Conservation (phyloP, 1,139 yeast genomes). For the Kodamaea alishanica region DNA sequence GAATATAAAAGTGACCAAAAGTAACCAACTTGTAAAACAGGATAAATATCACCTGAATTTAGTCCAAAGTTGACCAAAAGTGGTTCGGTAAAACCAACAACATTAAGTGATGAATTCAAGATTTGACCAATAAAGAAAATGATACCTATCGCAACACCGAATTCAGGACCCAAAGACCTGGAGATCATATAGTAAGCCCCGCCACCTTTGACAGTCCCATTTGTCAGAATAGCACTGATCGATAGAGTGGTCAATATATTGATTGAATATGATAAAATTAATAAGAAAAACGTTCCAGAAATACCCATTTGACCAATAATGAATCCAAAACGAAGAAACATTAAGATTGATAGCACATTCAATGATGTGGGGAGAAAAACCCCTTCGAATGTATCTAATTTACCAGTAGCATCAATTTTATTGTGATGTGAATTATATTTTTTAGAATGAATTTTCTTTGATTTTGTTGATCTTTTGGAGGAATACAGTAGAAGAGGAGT, state of each 20-base stretch:
- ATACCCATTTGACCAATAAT: conserved; percentile 77
- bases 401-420: conserved; percentile 19
- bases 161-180: conserved; percentile 75
- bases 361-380: conserved; percentile 75
- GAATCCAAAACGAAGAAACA: conserved; percentile 79
- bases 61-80: conserved; percentile 61
- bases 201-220: conserved; percentile 80
- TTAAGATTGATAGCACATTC: conserved; percentile 72
- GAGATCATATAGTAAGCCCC: conserved; percentile 85
- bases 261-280: conserved; percentile 60
- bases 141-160: conserved; percentile 79
- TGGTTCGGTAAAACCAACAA: conserved; percentile 78
- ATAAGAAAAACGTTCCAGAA: conserved; percentile 54
- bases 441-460: too few species aligned
- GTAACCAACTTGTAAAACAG: conserved; percentile 51
- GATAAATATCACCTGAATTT: conserved; percentile 52
- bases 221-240: conserved; percentile 75
- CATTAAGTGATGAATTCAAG: conserved; percentile 70
- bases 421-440: not conserved
- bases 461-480: too few species aligned
- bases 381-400: conserved; percentile 72
- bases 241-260: conserved; percentile 68
- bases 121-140: conserved; percentile 77
- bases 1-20: conserved; percentile 61
- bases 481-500: too few species aligned